Evolutionary conservation across 305 asterid species (phyloP), one percentile per base, ranked within the genome.

Genomic region (Solanum hybrid): DNA sequence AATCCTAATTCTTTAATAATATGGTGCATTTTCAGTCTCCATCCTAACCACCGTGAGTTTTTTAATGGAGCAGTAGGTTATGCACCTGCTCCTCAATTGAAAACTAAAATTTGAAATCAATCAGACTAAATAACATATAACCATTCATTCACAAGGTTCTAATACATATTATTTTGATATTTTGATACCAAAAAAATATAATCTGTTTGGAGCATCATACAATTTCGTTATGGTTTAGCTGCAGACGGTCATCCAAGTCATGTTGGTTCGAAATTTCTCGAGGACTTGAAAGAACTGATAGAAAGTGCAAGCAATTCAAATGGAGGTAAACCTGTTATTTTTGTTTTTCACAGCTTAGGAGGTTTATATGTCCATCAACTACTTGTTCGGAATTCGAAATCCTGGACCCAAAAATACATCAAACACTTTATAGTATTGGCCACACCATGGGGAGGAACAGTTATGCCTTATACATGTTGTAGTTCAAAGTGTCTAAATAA

Each of bases 401-500:
- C 94, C 0, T 96, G 98, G 98, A 92, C 95, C 87, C 79, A 86
- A n/a, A 93, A 94, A 78, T 89, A 93, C 89, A 90, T 95, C 92
- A 95, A 96, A 89, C 98, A 95, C 94, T 91, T 96, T 22, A 86
- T 97, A 8, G 92, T 98, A 2, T 22, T 97, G 72, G 93, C 99
- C 11, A 92, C 98, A 15, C 99, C 98, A 0, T 97, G 99, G 99
- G 99, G 98, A 13, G 99, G 99, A 32, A 93, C 99, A 0, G 96
- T 95, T 1, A 95, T 95, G 0, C 92, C 97, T 27, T 97, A 96
- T n/a, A 73, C 29, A 68, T 68, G 75, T 65, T 65, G 75, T 65
- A 65, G 36, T 33, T 33, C 36, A 13, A 65, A 68, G 29, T 22
- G 75, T 61, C 26, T 61, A 7, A 7, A 22, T 61, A n/a, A 61